phyloP scores from a whole-genome alignment of 768 basidiomycete species.

The Austroboletus eburneus region DNA sequence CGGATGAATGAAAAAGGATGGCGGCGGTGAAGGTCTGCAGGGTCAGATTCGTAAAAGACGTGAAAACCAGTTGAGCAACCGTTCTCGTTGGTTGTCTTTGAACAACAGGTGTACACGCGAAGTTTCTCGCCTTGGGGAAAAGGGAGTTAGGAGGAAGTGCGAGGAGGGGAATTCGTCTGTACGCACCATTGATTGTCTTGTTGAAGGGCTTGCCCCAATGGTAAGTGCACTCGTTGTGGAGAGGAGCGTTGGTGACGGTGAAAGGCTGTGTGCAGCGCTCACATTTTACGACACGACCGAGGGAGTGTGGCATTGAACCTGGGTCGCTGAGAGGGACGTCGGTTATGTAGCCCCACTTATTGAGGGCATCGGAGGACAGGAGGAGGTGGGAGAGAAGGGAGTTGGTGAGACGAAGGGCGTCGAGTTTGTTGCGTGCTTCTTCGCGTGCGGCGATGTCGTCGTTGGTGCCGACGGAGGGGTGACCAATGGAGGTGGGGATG shows the following conservation, averaged over 20 bases:
- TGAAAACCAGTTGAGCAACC: slow-evolving; percentile 82
- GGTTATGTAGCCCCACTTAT: slow-evolving; percentile 66
- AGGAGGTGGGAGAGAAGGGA: slow-evolving; percentile 54
- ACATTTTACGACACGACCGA: slow-evolving; percentile 64
- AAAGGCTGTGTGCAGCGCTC: slow-evolving; percentile 76
- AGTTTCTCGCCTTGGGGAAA: slow-evolving; percentile 56
- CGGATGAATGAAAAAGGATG: slow-evolving; percentile 63
- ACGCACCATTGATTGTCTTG: slow-evolving; percentile 61
- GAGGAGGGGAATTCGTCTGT: neutral
- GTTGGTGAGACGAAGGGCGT: slow-evolving; percentile 50
- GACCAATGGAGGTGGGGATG: slow-evolving; percentile 51
- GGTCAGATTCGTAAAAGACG: slow-evolving; percentile 80
- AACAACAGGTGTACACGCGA: slow-evolving; percentile 78
- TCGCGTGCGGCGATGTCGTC: slow-evolving; percentile 52
- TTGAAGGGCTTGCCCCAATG: slow-evolving; percentile 80
- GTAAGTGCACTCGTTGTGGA: slow-evolving; percentile 63
- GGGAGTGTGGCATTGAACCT: slow-evolving; percentile 56
- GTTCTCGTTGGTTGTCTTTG: slow-evolving; percentile 48
- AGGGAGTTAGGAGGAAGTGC: slow-evolving; percentile 1
- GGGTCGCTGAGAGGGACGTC: slow-evolving; percentile 66
- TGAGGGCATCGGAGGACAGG: slow-evolving; percentile 53
- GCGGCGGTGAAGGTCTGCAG: slow-evolving; percentile 64
- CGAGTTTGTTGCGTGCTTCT: slow-evolving; percentile 50
- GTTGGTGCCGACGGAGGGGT: slow-evolving; percentile 78
- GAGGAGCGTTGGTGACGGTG: slow-evolving; percentile 55